phyloP scores from a whole-genome alignment of 108 stramenopile species.

The Nitzschia inconspicua region DNA sequence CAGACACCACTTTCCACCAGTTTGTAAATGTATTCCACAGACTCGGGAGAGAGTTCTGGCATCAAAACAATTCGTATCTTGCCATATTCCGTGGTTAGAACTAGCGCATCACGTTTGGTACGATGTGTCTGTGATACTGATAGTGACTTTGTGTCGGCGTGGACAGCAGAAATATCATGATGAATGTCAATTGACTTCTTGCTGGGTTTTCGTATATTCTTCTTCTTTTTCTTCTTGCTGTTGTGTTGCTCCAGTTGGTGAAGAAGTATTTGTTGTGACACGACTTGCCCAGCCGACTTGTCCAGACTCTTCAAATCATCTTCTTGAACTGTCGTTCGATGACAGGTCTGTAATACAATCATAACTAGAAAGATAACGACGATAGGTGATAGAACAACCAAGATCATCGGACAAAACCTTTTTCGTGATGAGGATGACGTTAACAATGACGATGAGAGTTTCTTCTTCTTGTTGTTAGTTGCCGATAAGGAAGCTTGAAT shows the following conservation, averaged over 20 bases:
- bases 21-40: conserved; percentile 54
- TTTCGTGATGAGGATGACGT: too few species aligned
- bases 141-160: not conserved
- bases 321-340: not conserved
- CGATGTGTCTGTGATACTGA: not conserved
- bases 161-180: too few species aligned
- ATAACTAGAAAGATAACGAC: not conserved
- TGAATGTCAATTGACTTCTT: not conserved
- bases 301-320: not conserved
- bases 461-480: not conserved
- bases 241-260: conserved; percentile 1
- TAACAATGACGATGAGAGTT: not conserved
- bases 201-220: not conserved
- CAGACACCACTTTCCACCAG: conserved; percentile 45
- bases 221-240: not conserved
- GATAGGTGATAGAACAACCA: not conserved
- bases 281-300: not conserved
- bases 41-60: conserved; percentile 48
- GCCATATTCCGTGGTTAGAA: conserved; percentile 33
- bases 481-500: not conserved
- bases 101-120: conserved; percentile 3
- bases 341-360: not conserved
- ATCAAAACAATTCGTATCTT: conserved; percentile 49
- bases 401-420: too few species aligned
- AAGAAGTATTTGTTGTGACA: not conserved